phyloP scores from a whole-genome alignment of 2,329 filamentous ascomycete species.

The Pyricularia sp. region DNA sequence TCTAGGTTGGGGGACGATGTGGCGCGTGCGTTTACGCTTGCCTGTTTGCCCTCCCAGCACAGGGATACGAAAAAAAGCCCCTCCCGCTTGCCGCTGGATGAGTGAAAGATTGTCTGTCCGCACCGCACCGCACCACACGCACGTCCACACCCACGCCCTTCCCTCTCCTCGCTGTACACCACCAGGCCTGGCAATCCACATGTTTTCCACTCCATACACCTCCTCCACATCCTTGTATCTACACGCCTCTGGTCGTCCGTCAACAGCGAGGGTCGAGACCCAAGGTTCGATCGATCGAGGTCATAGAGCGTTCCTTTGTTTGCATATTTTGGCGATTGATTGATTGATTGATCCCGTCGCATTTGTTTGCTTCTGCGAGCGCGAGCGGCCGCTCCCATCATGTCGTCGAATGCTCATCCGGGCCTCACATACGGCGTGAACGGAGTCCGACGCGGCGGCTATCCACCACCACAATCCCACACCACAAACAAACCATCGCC shows the following conservation, averaged over 20 bases:
- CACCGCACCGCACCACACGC: background rate
- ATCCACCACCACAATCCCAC: constrained; percentile 36
- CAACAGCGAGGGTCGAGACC: constrained; percentile 16
- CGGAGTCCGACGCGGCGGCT: constrained; percentile 35
- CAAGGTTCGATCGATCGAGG: constrained; percentile 8
- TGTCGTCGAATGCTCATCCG: constrained; percentile 37
- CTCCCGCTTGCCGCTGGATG: background rate
- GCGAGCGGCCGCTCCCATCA: constrained; percentile 10
- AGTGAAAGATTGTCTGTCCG: background rate
- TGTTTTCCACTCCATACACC: constrained; percentile 9
- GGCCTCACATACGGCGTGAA: constrained; percentile 41
- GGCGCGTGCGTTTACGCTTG: background rate
- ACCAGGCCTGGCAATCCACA: constrained; percentile 6
- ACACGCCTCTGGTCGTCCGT: constrained; percentile 11
- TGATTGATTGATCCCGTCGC: background rate
- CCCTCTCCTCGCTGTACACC: constrained; percentile 4
- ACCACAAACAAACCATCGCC: constrained; percentile 47
- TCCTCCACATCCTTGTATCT: constrained; percentile 10
- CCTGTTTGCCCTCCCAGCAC: background rate
- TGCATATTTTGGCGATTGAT: background rate
- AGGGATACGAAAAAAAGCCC: background rate
- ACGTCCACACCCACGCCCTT: constrained; percentile 1
- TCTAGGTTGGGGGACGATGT: background rate
- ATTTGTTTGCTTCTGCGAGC: constrained; percentile 1
- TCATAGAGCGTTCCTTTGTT: constrained; percentile 1